Percentiles rank a stretch among this genome's conserved stretches.
phyloP scores from a whole-genome alignment of 345 rosid genomes.

The Bruguiera sexangula region DNA sequence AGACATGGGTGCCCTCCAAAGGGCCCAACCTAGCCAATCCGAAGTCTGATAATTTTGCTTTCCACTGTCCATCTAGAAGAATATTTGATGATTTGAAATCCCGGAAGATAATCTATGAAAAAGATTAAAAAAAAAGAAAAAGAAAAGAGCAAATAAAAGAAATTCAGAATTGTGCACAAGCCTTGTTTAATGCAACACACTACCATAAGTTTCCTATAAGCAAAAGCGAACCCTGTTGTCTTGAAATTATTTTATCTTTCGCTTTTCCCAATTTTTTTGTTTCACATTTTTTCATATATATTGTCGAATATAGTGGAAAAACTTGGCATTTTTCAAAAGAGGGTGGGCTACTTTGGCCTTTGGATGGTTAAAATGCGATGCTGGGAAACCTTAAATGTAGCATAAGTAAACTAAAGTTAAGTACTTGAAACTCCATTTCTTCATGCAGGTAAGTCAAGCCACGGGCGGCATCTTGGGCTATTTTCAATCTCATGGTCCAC shows the following conservation, averaged over 20 bases:
- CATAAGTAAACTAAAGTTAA: conserved; percentile 5
- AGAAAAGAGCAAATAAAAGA: neutral
- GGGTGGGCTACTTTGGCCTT: no score
- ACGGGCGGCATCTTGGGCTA: conserved; percentile 89
- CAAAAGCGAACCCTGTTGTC: no score
- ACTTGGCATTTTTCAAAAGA: no score
- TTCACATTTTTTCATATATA: no score
- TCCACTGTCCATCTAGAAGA: conserved; percentile 82
- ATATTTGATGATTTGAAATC: conserved; percentile 92
- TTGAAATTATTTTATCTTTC: neutral
- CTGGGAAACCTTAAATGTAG: neutral
- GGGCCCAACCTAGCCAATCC: conserved; percentile 97
- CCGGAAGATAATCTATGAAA: conserved; percentile 65
- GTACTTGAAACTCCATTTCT: conserved; percentile 88
- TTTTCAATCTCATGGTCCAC: conserved; percentile 76
- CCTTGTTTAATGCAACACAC: no score
- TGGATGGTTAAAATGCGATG: neutral
- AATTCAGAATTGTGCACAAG: neutral
- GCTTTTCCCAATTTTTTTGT: no score
- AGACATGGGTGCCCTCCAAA: conserved; percentile 87
- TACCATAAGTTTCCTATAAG: no score
- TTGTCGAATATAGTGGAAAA: no score
- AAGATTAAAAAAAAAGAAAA: neutral
- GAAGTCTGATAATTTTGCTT: conserved; percentile 93
- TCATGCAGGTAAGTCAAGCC: conserved; percentile 82